Percentiles rank a stretch among this genome's conserved stretches.
These are phyloP conservation scores for Monosporascus sp. DNA, from an alignment of 2,329 filamentous ascomycete genomes.

Conservation along the genomic window DNA sequence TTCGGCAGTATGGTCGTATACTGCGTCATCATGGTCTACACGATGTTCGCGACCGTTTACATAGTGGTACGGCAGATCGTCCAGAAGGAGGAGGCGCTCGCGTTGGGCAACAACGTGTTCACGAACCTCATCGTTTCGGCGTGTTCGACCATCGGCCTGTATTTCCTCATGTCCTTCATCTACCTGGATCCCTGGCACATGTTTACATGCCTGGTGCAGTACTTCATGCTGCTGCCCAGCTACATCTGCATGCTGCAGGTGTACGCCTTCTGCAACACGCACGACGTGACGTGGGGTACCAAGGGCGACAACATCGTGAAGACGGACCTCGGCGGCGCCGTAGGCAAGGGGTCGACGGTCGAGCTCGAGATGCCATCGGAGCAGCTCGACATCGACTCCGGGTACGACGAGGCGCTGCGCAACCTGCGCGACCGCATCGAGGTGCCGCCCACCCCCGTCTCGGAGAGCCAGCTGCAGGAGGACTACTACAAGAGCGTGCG, in stretches of 20 bases:
- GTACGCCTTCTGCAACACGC: slow-evolving; percentile 98
- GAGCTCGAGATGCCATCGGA: slow-evolving; percentile 97
- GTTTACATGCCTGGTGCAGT: slow-evolving; percentile 87
- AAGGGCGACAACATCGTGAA: slow-evolving; percentile 96
- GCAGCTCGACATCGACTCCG: slow-evolving; percentile 95
- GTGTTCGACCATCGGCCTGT: slow-evolving; percentile 84
- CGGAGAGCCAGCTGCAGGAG: slow-evolving; percentile 84
- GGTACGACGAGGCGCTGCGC: slow-evolving; percentile 93
- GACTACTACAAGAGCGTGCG: slow-evolving; percentile 97
- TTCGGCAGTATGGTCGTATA: slow-evolving; percentile 86
- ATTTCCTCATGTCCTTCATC: slow-evolving; percentile 93
- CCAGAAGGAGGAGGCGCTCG: slow-evolving; percentile 43
- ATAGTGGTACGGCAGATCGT: slow-evolving; percentile 80
- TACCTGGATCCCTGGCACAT: slow-evolving; percentile 99
- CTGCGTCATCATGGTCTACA: slow-evolving; percentile 92
- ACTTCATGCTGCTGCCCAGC: slow-evolving; percentile 84
- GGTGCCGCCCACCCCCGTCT: slow-evolving; percentile 57
- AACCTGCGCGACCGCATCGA: slow-evolving; percentile 92
- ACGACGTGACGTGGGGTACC: slow-evolving; percentile 98
- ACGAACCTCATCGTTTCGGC: slow-evolving; percentile 90
- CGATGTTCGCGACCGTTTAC: slow-evolving; percentile 81
- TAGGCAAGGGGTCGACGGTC: slow-evolving; percentile 71
- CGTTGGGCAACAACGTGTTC: slow-evolving; percentile 81
- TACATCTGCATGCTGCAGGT: slow-evolving; percentile 98
- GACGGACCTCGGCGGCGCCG: slow-evolving; percentile 85